Percentiles rank a stretch among this genome's conserved stretches.
Conservation (phyloP, 306 rosid genomes). For the Begonia masoniana region DNA sequence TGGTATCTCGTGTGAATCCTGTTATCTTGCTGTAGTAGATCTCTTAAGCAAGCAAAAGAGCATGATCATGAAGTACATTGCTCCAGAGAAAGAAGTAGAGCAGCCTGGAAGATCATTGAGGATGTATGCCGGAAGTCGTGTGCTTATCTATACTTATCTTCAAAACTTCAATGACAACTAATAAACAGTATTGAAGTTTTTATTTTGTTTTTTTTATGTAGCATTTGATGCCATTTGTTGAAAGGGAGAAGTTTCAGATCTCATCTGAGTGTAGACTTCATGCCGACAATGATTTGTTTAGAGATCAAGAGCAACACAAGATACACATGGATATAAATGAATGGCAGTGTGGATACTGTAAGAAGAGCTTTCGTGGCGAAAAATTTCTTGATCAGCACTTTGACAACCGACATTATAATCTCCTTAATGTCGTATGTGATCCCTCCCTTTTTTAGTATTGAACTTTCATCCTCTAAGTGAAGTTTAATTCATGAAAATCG, state of each 20-base stretch:
- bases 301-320: slow-evolving; percentile 90
- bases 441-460: slow-evolving; percentile 15
- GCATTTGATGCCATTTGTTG: slow-evolving; percentile 85
- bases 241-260: slow-evolving; percentile 51
- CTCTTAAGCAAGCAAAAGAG: slow-evolving; percentile 29
- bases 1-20: neutral
- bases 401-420: slow-evolving; percentile 77
- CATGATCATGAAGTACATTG: slow-evolving; percentile 57
- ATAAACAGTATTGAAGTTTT: too few species aligned
- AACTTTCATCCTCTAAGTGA: neutral
- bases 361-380: slow-evolving; percentile 82
- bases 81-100: slow-evolving; percentile 85
- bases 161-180: too few species aligned
- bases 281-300: slow-evolving; percentile 66
- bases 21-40: slow-evolving; percentile 18
- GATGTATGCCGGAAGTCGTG: slow-evolving; percentile 28
- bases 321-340: slow-evolving; percentile 51
- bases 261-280: slow-evolving; percentile 61
- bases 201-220: slow-evolving; percentile 12
- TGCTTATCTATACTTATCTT: too few species aligned
- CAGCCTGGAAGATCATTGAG: slow-evolving; percentile 58
- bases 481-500: neutral
- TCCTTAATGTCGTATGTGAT: slow-evolving; percentile 71
- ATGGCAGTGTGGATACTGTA: slow-evolving; percentile 95
- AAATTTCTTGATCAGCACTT: slow-evolving; percentile 89